Conservation (phyloP, 164 flowering plant genomes). For the Macadamia tetraphylla region DNA sequence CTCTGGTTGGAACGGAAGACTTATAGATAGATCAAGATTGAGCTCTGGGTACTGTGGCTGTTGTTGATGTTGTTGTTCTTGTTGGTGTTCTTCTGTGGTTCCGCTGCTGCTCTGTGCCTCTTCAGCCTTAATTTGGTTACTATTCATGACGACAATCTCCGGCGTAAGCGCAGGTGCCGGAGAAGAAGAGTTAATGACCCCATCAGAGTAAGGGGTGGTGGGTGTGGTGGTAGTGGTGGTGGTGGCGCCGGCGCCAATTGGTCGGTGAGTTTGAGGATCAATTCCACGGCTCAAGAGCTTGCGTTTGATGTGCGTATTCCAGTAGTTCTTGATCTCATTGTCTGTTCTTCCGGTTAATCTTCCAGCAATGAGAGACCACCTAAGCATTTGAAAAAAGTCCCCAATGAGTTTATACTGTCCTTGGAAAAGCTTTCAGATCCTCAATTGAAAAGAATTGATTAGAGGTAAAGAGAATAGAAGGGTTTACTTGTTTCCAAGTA, state of each 20-base stretch:
- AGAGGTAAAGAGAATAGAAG: too few relatives aligned
- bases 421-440: neutral
- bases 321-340: constrained; percentile 58
- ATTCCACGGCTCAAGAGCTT: constrained; percentile 48
- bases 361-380: constrained; percentile 65
- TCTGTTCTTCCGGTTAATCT: constrained; percentile 55
- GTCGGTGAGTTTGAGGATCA: constrained; percentile 40
- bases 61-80: neutral
- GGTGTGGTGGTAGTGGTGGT: neutral
- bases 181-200: neutral
- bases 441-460: too few relatives aligned
- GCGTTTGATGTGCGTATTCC: constrained; percentile 55
- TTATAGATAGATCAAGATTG: constrained; percentile 26
- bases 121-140: neutral
- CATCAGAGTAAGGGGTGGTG: constrained; percentile 1
- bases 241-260: constrained; percentile 15
- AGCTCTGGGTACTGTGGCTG: constrained; percentile 7
- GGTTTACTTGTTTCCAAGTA: constrained; percentile 28
- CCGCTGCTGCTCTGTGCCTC: constrained; percentile 17
- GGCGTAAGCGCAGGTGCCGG: neutral
- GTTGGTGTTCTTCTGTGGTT: constrained; percentile 16
- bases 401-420: neutral
- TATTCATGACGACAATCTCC: neutral
- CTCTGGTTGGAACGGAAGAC: constrained; percentile 16
- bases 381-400: neutral